Conservation (phyloP, 2,329 filamentous ascomycete species). For the Calonectria naviculata region DNA sequence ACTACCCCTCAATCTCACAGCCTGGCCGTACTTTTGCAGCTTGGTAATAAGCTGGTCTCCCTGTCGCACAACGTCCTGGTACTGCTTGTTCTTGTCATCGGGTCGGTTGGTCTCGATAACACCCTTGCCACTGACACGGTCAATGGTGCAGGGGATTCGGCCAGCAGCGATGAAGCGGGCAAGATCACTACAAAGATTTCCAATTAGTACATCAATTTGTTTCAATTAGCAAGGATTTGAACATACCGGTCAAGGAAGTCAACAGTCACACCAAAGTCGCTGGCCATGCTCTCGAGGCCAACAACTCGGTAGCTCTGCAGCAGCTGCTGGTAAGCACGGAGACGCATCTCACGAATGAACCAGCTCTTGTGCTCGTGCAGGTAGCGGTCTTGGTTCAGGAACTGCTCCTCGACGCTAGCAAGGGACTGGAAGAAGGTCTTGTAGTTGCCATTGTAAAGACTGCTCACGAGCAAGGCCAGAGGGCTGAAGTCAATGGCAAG, state of each 20-base stretch:
- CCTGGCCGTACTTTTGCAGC: slow-evolving; percentile 98
- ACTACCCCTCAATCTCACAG: slow-evolving; percentile 92
- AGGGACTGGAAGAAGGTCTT: slow-evolving; percentile 92
- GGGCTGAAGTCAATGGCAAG: slow-evolving; percentile 88
- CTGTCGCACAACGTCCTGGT: slow-evolving; percentile 97
- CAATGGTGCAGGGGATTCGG: slow-evolving; percentile 95
- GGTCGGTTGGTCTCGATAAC: slow-evolving; percentile 98
- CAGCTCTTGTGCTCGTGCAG: slow-evolving; percentile 95
- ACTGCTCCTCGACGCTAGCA: slow-evolving; percentile 90
- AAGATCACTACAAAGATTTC: slow-evolving; percentile 74
- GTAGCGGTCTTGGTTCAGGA: slow-evolving; percentile 94
- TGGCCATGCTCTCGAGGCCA: slow-evolving; percentile 96
- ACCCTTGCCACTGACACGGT: slow-evolving; percentile 94
- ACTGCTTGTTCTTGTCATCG: slow-evolving; percentile 99
- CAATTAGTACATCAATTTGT: slow-evolving; percentile 8
- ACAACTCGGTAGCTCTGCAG: slow-evolving; percentile 98
- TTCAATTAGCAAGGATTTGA: neutral
- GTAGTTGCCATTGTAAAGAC: slow-evolving; percentile 94
- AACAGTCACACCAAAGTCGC: slow-evolving; percentile 95
- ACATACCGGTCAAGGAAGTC: slow-evolving; percentile 94
- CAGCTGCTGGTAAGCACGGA: slow-evolving; percentile 95
- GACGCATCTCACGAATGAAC: slow-evolving; percentile 98
- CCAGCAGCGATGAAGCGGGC: slow-evolving; percentile 97
- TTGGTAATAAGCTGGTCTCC: slow-evolving; percentile 98
- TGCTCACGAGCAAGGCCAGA: slow-evolving; percentile 87